Evolutionary conservation across 371 early-diverging fungal genomes (phyloP), one percentile per base, ranked within the genome.

Genomic region (Mortierella sp.): DNA sequence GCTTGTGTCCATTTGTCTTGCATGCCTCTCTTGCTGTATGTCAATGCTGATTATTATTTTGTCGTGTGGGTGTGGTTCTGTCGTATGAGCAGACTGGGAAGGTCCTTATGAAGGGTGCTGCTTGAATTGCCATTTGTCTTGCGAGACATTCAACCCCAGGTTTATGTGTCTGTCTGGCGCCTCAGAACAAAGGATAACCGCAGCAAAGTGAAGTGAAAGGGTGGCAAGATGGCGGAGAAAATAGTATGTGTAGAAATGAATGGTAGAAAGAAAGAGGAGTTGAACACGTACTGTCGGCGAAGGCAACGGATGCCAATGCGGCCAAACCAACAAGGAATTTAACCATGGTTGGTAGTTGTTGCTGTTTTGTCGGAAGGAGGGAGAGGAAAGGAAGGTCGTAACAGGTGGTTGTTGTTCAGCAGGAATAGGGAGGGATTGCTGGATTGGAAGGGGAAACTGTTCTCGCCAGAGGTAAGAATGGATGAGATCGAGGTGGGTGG

Each of bases 241-340:
- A 3, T 2, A 49, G 0, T n/a, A n/a, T 18, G 48, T 44, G 74
- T 41, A 32, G 60, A 12, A 48, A 18, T 11, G 18, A n/a, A 27
- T 43, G 4, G 54, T 14, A 4, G 41, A 32, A 18, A 18, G 29
- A 38, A 54, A 54, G 46, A 54, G 46, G 35, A 27, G 29, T 12
- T 54, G 58, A 56, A 49, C 72, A 83, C 83, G 41, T 83, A 83
- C 83, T 83, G 75, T 83, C 83, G 24, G 83, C 83, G 54, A 79
- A 63, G 77, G 80, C 83, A 48, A 79, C 10, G 29, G 83, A 76
- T 48, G 83, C 83, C 80, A 83, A 49, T 14, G 80, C 35, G 75
- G 74, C 75, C 55, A 83, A 56, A 16, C 83, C 83, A 65, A 73
- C 74, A 27, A 83, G 58, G 75, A 83, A 74, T 27, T 77, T 73